Percentiles rank a stretch among this genome's conserved stretches.
These are phyloP conservation scores for Neofusicoccum ribis DNA, from an alignment of 2,329 filamentous ascomycete genomes.

Conservation along the genomic window DNA sequence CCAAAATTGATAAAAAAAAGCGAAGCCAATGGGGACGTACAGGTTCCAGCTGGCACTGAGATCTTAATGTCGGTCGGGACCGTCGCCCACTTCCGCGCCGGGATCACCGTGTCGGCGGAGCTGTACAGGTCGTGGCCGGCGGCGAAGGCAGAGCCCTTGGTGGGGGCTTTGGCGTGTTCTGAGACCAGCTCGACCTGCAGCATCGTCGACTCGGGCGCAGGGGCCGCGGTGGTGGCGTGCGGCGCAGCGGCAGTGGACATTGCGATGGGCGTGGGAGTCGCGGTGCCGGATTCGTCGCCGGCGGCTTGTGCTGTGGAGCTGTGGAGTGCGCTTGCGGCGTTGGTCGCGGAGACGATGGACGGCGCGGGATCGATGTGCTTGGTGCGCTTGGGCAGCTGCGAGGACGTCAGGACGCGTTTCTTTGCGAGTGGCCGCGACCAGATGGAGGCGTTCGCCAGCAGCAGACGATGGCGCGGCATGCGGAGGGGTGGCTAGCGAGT, in stretches of 20 bases:
- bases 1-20: not conserved
- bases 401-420: conserved; percentile 62
- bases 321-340: conserved; percentile 2
- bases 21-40: conserved; percentile 54
- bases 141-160: conserved; percentile 82
- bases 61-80: conserved; percentile 92
- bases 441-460: not conserved
- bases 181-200: conserved; percentile 88
- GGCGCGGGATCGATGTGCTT: conserved; percentile 59
- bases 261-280: conserved; percentile 35
- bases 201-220: conserved; percentile 48
- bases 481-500: not conserved
- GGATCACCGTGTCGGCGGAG: conserved; percentile 71
- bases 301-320: conserved; percentile 24
- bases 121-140: conserved; percentile 94
- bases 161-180: conserved; percentile 75
- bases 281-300: conserved; percentile 34
- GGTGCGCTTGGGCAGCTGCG: conserved; percentile 77
- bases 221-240: conserved; percentile 27
- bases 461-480: not conserved
- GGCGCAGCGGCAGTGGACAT: conserved; percentile 25
- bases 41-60: conserved; percentile 85
- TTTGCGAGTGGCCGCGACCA: conserved; percentile 25
- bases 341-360: conserved; percentile 26
- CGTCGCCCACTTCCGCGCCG: conserved; percentile 77